Evolutionary conservation across 257 asterid species (phyloP), one percentile per base, ranked within the genome.

Genomic region (Lithospermum erythrorhizon): DNA sequence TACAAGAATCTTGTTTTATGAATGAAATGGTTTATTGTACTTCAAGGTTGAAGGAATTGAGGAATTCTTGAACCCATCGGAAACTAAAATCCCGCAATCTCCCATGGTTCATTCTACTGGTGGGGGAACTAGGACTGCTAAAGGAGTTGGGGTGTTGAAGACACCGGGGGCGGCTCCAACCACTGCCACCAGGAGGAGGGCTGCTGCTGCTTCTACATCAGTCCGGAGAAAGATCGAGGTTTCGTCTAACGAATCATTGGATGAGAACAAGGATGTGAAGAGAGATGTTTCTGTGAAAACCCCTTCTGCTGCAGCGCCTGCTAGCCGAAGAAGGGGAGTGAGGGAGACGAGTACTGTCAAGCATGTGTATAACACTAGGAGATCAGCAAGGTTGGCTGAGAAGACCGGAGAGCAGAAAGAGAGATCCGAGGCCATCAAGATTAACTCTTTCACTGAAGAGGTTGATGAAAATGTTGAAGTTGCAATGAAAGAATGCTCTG

Each of bases 81-180:
- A 70, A 63, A 79, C 81, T 53, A 88, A 65, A 64, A 68, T 70
- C 0, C 72, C 75, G 1, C 76, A 76, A 59, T 76, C 87, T 18
- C 79, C 86, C 7, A 56, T 65, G 64, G 80, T 79, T 66, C 81
- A 82, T 67, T 69, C 73, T 64, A 82, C 90, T 22, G 78, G 70
- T 57, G 80, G 79, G 77, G 68, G 76, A 68, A 79, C 83, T 8
- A 73, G 73, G 70, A 61, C 55, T 30, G 66, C 56, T 16, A 65
- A 65, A 22, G 74, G 18, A n/a, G 65, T 61, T 6, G 71, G 15
- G 47, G 6, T 27, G 2, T 27, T 3, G 6, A 27, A 10, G 45
- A 53, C 67, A 41, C 58, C 57, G 32, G 76, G 76, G 59, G 74
- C 66, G 6, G 35, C 64, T 69, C 61, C 25, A 20, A 51, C 73